Conservation (phyloP, 805 yeast species). For the Candida palmyrensis region DNA sequence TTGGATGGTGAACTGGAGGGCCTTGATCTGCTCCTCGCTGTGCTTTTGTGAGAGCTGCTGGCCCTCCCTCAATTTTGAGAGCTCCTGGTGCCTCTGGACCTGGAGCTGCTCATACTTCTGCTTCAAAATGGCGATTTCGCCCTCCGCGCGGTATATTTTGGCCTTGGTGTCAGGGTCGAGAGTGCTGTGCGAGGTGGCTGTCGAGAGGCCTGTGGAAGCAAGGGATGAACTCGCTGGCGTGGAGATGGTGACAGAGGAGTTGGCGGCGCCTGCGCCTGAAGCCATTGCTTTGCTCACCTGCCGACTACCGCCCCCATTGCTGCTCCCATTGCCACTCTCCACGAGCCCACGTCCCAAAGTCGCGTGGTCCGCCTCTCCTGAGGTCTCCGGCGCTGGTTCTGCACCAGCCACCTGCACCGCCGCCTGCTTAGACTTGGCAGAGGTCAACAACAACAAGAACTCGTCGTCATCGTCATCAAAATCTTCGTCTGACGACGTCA, state of each 20-base stretch:
- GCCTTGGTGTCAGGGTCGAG: slow-evolving; percentile 15
- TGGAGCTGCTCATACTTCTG: slow-evolving; percentile 52
- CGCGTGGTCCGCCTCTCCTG: no score
- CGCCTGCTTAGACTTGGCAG: slow-evolving; percentile 24
- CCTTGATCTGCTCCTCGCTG: slow-evolving; percentile 26
- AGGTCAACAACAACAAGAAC: slow-evolving; percentile 45
- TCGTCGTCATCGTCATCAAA: slow-evolving; percentile 39
- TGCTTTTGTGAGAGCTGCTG: slow-evolving; percentile 11
- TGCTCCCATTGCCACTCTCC: not conserved
- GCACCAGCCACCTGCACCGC: not conserved
- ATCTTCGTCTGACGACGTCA: slow-evolving; percentile 20
- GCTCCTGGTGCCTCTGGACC: slow-evolving; percentile 34
- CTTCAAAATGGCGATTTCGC: slow-evolving; percentile 77
- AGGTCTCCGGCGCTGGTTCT: no score
- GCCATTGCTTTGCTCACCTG: no score
- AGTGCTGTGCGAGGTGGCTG: slow-evolving; percentile 1
- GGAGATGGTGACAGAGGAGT: not conserved
- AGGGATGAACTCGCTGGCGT: not conserved
- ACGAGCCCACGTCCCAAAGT: no score
- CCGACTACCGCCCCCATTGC: no score
- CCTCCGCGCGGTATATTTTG: slow-evolving; percentile 51
- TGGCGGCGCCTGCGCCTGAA: no score
- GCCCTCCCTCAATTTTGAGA: slow-evolving; percentile 16
- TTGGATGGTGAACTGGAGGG: slow-evolving; percentile 27
- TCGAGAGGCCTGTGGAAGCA: slow-evolving; percentile 1